Conservation (phyloP, 192 early-diverging fungal genomes). For the Coemansia sp. region DNA sequence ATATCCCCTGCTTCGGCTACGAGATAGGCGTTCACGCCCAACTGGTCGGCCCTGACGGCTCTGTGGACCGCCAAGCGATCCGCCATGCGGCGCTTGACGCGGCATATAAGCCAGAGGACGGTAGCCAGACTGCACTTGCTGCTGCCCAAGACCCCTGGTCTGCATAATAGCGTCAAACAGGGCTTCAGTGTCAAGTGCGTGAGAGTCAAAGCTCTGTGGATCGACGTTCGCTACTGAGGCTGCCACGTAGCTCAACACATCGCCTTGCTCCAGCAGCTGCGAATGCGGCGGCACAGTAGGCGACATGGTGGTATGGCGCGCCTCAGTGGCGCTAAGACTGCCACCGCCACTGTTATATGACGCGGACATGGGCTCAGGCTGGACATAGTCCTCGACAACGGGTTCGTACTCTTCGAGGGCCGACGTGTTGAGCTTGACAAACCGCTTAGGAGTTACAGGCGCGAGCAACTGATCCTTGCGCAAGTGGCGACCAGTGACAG, state of each 20-base stretch:
- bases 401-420: constrained; percentile 33
- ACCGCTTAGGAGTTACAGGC: constrained; percentile 31
- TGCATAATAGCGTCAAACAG: constrained; percentile 29
- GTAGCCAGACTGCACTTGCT: constrained; percentile 23
- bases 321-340: not conserved
- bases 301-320: not conserved
- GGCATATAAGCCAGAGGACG: constrained; percentile 47
- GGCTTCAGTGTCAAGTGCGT: constrained; percentile 25
- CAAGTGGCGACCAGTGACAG: constrained; percentile 34
- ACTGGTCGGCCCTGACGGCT: constrained; percentile 1
- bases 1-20: constrained; percentile 38
- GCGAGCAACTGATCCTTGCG: constrained; percentile 37
- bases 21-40: not conserved
- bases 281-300: not conserved
- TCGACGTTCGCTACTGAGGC: constrained; percentile 26
- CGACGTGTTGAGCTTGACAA: constrained; percentile 16
- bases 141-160: not conserved
- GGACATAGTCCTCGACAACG: constrained; percentile 26
- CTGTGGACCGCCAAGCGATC: not conserved
- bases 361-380: not conserved
- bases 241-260: constrained; percentile 47
- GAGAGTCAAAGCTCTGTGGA: constrained; percentile 15
- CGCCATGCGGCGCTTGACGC: not conserved
- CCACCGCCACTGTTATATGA: constrained; percentile 2
- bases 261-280: constrained; percentile 38